These are phyloP conservation scores for Solanum hybrid DNA, from an alignment of 305 asterid genomes.

Conservation along the genomic window DNA sequence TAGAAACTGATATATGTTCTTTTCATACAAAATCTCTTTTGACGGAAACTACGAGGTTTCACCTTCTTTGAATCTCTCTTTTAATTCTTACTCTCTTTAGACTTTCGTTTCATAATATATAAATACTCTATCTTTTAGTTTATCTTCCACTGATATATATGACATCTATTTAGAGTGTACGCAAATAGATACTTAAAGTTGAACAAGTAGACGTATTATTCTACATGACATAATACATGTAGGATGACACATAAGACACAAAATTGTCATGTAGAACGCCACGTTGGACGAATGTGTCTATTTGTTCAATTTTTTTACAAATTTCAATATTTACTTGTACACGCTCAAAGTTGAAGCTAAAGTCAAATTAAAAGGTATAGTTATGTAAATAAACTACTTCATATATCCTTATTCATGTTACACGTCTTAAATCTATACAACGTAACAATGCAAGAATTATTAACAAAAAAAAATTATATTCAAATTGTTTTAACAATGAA, in stretches of 20 bases:
- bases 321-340: too few species aligned
- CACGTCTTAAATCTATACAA: not conserved
- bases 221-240: too few species aligned
- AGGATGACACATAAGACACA: not conserved
- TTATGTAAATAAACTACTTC: not conserved
- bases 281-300: too few species aligned
- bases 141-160: too few species aligned
- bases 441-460: too few species aligned
- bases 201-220: not conserved
- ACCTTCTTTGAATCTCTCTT: constrained; percentile 24
- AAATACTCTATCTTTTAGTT: not conserved
- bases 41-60: constrained; percentile 58
- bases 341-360: too few species aligned
- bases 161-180: too few species aligned
- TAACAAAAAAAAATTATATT: too few species aligned
- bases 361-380: not conserved
- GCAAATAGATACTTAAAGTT: too few species aligned
- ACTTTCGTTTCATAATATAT: not conserved
- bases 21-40: not conserved
- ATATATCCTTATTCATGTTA: not conserved
- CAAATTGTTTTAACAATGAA: not conserved
- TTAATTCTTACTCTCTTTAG: not conserved
- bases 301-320: too few species aligned
- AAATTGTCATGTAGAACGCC: not conserved
- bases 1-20: not conserved